Base-by-base conservation (phyloP, 2,329 filamentous ascomycete species). In the Cadophora gregata region DNA sequence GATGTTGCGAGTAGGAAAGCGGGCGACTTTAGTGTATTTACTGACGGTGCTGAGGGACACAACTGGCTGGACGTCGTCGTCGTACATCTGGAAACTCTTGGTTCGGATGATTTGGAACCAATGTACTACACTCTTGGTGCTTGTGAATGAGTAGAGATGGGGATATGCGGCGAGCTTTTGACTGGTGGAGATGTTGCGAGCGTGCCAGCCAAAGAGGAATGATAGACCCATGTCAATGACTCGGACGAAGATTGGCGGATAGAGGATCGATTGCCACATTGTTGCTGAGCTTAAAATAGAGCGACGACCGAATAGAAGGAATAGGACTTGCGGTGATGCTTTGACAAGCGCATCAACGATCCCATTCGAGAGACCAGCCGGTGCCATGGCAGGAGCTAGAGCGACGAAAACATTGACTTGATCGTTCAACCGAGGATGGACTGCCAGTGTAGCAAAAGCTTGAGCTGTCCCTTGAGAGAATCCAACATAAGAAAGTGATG, bases 91-190 rank as follows among this genome's bases (percentile, higher is more conserved):
- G 79, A 99, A 98, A 29, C 89, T 93, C 74, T 93, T 92, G 75
- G 95, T 97, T 71, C 96, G 90, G 74, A 99, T 99, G 77, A 99
- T 97, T 77, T 99, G 96, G 78, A 99, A 99, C 96, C 96, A 99
- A 77, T 99, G 96, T 0, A 99, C 96, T 9, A 99, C 93, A 24
- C 90, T 94, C 80, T 99, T 99, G 65, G 93, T 97, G 77, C 93
- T 97, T 0, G 95, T 97, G 78, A 95, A 98, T 0, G 94, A 97
- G 81, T 97, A 99, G 0, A 99, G 82, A 80, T 99, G 96, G 10
- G 95, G 91, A 77, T 99, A 99, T 1, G 93, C 93, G 2, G 96
- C 96, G 21, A 99, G 86, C 77, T 99, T 99, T 79, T 99, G 96
- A 65, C 90, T 89, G 0, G 88, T 81, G 9, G 88, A 88, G 69